These are phyloP conservation scores for Pseudocercospora pini-densiflorae DNA, from an alignment of 2,329 filamentous ascomycete species.

Conservation along the genomic window DNA sequence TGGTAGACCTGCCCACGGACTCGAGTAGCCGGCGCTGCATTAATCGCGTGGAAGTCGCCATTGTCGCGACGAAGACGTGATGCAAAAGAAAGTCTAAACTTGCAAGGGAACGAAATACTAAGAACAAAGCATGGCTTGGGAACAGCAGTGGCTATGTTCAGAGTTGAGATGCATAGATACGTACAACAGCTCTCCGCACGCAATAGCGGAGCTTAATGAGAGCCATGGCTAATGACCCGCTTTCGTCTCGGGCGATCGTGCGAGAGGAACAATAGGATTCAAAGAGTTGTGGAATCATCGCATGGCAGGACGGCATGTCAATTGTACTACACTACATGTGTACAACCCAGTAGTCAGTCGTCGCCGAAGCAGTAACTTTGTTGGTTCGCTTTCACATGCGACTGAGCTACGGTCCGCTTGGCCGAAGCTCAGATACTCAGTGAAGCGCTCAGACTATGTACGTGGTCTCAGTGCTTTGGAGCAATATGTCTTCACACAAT, in stretches of 20 bases:
- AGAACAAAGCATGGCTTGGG: background rate
- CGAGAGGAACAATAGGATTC: background rate
- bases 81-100: constrained; percentile 1
- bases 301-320: background rate
- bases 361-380: background rate
- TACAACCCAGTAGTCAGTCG: too few species aligned
- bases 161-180: background rate
- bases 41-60: constrained; percentile 23
- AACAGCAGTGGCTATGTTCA: background rate
- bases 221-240: background rate
- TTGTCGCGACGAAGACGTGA: constrained; percentile 26
- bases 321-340: background rate
- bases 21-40: constrained; percentile 25
- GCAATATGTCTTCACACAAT: background rate
- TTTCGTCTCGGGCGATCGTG: background rate
- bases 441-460: background rate
- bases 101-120: constrained; percentile 4
- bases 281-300: background rate
- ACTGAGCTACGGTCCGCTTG: background rate
- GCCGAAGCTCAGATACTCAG: background rate
- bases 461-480: background rate
- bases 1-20: constrained; percentile 15
- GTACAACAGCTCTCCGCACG: constrained; percentile 2
- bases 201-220: constrained; percentile 1
- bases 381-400: background rate